Conservation (phyloP, 2,329 filamentous ascomycete species). For the Trichoderma brevicompactum region DNA sequence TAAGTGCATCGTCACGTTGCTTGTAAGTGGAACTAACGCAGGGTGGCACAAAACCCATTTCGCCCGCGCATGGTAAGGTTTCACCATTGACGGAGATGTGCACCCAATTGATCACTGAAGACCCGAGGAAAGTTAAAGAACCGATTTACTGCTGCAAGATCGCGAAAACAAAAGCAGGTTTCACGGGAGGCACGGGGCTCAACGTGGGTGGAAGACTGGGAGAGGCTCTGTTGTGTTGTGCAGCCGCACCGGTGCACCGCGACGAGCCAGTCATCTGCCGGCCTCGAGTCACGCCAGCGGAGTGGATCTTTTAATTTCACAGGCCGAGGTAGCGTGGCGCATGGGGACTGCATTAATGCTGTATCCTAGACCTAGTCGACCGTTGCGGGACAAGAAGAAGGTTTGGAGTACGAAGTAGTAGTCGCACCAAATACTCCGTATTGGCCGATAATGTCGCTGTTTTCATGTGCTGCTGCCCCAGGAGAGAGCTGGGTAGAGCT, state of each 20-base stretch:
- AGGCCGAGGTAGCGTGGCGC: constrained; percentile 11
- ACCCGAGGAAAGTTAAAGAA: constrained; percentile 5
- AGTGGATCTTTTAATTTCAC: constrained; percentile 24
- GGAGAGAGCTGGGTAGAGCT: not conserved
- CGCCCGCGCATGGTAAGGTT: constrained; percentile 17
- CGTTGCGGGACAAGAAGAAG: not conserved
- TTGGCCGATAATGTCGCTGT: not conserved
- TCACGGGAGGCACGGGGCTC: constrained; percentile 3
- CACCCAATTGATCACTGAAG: constrained; percentile 7
- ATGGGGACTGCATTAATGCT: constrained; percentile 7
- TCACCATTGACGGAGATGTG: constrained; percentile 21
- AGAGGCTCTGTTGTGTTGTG: constrained; percentile 6
- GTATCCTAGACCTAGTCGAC: not conserved
- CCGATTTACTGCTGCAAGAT: constrained; percentile 21
- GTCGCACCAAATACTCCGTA: not conserved
- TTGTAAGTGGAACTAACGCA: not conserved
- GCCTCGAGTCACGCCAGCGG: constrained; percentile 14
- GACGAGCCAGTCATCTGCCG: constrained; percentile 17
- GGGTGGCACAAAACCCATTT: constrained; percentile 1
- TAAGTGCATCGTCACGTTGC: constrained; percentile 3
- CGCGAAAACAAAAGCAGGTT: constrained; percentile 18
- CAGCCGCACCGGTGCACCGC: not conserved
- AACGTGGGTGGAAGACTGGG: constrained; percentile 5
- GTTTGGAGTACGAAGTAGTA: not conserved
- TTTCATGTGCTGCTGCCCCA: not conserved